A percentile compares a stretch with the other conserved stretches of the same genome.
These are phyloP conservation scores for Dioszegia hungarica DNA, from an alignment of 768 basidiomycete species.

Conservation along the genomic window DNA sequence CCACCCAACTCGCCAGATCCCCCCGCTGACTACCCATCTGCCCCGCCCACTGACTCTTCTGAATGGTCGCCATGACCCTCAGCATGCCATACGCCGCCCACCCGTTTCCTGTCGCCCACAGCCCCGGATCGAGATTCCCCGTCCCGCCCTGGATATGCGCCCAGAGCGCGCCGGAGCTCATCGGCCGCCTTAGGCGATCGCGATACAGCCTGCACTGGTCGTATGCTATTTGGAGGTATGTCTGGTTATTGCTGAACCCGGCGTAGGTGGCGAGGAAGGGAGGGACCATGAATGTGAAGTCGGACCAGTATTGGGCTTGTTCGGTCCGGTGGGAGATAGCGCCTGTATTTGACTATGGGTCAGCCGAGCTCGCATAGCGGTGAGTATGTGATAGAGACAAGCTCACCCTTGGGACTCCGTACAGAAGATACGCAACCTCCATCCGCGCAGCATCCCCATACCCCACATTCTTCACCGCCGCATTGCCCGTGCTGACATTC, in stretches of 20 bases:
- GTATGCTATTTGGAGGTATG: constrained; percentile 52
- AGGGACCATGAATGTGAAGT: constrained; percentile 52
- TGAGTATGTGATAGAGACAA: neutral
- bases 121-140: constrained; percentile 38
- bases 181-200: constrained; percentile 40
- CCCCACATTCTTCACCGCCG: constrained; percentile 32
- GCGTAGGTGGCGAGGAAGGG: constrained; percentile 54
- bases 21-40: constrained; percentile 44
- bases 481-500: constrained; percentile 22
- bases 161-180: constrained; percentile 47
- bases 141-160: constrained; percentile 47
- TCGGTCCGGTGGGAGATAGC: constrained; percentile 52
- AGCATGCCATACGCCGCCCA: constrained; percentile 53
- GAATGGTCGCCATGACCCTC: constrained; percentile 51
- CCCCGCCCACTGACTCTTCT: constrained; percentile 36
- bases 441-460: constrained; percentile 38
- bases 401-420: constrained; percentile 43
- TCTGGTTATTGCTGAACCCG: constrained; percentile 47
- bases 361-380: neutral
- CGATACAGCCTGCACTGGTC: constrained; percentile 53
- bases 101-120: constrained; percentile 53
- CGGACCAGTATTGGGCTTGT: constrained; percentile 47
- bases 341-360: constrained; percentile 43
- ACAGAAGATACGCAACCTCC: constrained; percentile 40
- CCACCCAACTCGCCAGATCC: constrained; percentile 48